Evolutionary conservation across 495 filamentous ascomycete species (phyloP), one percentile per base, ranked within the genome.

Genomic region (Neurospora sp.): DNA sequence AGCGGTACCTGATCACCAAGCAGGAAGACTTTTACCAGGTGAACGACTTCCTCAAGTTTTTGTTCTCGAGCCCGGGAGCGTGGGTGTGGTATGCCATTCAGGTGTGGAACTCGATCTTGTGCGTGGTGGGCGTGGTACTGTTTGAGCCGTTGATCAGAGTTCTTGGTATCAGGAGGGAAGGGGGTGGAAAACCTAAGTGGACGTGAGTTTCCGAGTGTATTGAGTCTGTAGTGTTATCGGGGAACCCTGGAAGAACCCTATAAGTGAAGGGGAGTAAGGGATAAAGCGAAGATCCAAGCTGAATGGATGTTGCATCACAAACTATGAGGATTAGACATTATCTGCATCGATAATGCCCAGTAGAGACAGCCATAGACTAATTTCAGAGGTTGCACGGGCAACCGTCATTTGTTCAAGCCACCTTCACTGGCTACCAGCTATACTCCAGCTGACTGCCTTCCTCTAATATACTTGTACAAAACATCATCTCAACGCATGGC

Each of bases 1-100:
- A 73, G 74, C 76, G 75, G 18, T 95, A 93, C 81, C 90, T 90
- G 76, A 94, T 97, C 76, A 76, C 82, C 12, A 85, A 84, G 42
- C 94, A 97, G 77, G 90, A 96, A 73, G 94, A 97, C 77, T 82
- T 94, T 23, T 97, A 97, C 76, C 93, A 96, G 79, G 84, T 89
- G 4, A 90, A 91, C 39, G 90, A 97, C 76, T 91, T 92, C 75
- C 81, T 96, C 66, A 91, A 90, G 74, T 96, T 96, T 74, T 72
- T 89, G 69, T 75, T 81, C 35, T 85, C 83, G 37, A 78, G 80
- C n/a, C 83, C 83, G 0, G 85, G 79, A 44, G 83, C 86, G 16
- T 11, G 88, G 6, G 80, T 92, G 0, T 83, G 85, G 76, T 75
- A 59, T 4, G 40, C 84, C 3, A 90, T 86, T 85, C 91, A 94